Conservation (phyloP, 2,329 filamentous ascomycete species). For the Ophiostoma sp. region DNA sequence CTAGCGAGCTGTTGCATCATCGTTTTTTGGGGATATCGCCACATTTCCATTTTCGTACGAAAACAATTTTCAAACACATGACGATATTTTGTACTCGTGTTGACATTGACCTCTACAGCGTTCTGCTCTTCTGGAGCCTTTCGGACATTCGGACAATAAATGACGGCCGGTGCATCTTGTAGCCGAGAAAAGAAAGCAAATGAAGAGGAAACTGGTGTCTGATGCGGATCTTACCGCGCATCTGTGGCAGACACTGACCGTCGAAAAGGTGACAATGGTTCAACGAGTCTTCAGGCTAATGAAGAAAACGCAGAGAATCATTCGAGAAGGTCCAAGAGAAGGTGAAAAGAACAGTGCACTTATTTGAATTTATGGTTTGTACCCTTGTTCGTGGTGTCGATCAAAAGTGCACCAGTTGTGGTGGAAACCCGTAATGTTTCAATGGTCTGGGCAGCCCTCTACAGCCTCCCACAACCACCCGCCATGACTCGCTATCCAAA, state of each 20-base stretch:
- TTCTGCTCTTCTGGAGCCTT: no score
- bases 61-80: no score
- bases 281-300: neutral
- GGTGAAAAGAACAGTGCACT: neutral
- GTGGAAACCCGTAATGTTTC: neutral
- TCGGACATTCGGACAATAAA: slow-evolving; percentile 5
- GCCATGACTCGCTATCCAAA: neutral
- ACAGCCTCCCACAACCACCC: no score
- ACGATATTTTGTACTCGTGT: no score
- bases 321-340: neutral
- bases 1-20: no score
- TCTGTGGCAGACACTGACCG: neutral
- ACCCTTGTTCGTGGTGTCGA: neutral
- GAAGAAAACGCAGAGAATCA: neutral
- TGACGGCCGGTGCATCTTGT: neutral
- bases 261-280: neutral
- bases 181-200: neutral
- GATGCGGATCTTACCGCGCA: neutral
- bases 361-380: neutral
- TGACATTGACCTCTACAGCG: no score
- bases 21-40: no score
- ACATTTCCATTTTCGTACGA: no score
- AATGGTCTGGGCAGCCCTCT: neutral
- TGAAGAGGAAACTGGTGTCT: neutral
- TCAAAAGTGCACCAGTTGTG: neutral